Base-by-base conservation (phyloP, 2,329 filamentous ascomycete genomes). In the Aspergillus intermedius region DNA sequence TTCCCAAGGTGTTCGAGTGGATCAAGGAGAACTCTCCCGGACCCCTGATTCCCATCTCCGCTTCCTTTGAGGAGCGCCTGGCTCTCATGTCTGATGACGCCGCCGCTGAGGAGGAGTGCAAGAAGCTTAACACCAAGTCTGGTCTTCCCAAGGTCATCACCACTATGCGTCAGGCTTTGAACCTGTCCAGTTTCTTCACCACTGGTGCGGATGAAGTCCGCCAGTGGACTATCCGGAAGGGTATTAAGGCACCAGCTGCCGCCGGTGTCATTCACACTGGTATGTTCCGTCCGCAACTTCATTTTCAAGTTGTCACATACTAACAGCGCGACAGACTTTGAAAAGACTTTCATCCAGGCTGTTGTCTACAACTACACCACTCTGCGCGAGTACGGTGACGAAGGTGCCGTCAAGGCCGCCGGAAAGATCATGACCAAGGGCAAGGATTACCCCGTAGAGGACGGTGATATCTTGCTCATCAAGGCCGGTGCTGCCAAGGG, bases 351-450 rank as follows among this genome's bases (percentile, higher is more conserved):
- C 69, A 98, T 98, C 62, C 94, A 98, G 75, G 87, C 80, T 54
- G 80, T 98, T 55, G 90, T 96, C 25, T 97, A 95, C 76, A 97
- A 95, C 76, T 98, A 83, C 74, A 77, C 68, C 22, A 74, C 79
- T 2, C 76, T 98, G 47, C 89, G 86, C 74, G 93, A 97, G 73
- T 76, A 87, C 44, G 91, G 91, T 46, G 89, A 95, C 56, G 93
- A 98, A 76, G 77, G 83, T 21, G 82, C 87, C 58, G 87, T 96
- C 58, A 95, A 91, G 78, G 82, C 91, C 22, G 91, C 91, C 72
- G 93, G 93, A 63, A 98, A 98, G 78, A 72, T 98, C 58, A 88
- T 95, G 85, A 97, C 91, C 50, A 98, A 98, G 80, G 93, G 93
- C 67, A 97, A 97, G 77, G 91, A 97, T 45, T 97, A 98, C 69